These are phyloP conservation scores for Anastatica hierochuntica DNA, from an alignment of 345 rosid species.

Conservation along the genomic window DNA sequence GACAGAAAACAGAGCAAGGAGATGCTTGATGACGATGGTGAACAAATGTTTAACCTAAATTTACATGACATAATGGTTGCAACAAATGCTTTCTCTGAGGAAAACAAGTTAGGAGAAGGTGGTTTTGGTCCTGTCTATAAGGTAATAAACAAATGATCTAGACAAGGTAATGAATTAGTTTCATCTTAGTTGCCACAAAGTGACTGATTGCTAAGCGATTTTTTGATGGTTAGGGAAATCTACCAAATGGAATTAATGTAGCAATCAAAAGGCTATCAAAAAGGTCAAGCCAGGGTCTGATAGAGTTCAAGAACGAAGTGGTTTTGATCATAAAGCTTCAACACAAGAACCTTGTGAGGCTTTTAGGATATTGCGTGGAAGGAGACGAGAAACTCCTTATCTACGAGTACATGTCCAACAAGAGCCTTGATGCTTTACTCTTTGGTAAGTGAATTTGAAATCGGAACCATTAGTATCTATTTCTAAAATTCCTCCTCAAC, in stretches of 20 bases:
- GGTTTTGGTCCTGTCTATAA: slow-evolving; percentile 1
- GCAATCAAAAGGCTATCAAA: slow-evolving; percentile 8
- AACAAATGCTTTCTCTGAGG: background rate
- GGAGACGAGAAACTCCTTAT: slow-evolving; percentile 10
- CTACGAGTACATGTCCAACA: slow-evolving; percentile 15
- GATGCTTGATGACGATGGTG: background rate
- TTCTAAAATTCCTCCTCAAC: background rate
- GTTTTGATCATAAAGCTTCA: slow-evolving; percentile 6
- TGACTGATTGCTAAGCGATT: background rate
- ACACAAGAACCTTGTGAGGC: slow-evolving; percentile 7
- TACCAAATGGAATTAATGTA: background rate
- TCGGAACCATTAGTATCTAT: background rate
- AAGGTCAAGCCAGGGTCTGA: background rate
- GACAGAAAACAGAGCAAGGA: background rate
- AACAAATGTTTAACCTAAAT: background rate
- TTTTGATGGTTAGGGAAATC: background rate
- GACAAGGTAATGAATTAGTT: background rate
- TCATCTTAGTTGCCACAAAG: no score
- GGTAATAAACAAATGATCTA: background rate
- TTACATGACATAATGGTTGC: background rate
- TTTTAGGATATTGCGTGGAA: background rate
- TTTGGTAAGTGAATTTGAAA: background rate
- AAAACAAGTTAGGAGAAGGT: slow-evolving; percentile 3
- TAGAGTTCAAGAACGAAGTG: background rate
- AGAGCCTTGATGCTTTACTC: slow-evolving; percentile 5